A percentile compares a stretch with the other conserved stretches of the same genome.
Conservation (phyloP, 2,329 filamentous ascomycete species). For the Aspergillus glaucus region DNA sequence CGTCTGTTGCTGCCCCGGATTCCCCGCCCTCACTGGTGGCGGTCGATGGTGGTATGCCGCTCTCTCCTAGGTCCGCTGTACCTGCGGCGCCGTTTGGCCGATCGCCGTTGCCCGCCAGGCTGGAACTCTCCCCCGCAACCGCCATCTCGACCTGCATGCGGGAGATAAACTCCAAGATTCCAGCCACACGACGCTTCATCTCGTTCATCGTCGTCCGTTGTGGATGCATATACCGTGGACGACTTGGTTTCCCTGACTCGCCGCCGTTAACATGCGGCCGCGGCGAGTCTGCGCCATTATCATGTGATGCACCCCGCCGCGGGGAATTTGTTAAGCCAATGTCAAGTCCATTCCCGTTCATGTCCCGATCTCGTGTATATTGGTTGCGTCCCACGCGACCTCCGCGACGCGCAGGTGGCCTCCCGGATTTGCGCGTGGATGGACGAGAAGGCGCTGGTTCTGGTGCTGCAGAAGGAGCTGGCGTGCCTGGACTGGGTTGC, state of each 20-base stretch:
- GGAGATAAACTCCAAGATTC: constrained; percentile 83
- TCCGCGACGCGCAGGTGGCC: constrained; percentile 60
- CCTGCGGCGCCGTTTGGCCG: constrained; percentile 27
- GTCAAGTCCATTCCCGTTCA: constrained; percentile 46
- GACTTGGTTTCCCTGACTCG: constrained; percentile 55
- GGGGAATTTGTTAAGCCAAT: constrained; percentile 29
- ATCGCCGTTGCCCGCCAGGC: constrained; percentile 33
- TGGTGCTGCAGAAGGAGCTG: constrained; percentile 32
- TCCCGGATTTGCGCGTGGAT: constrained; percentile 55
- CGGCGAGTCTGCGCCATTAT: constrained; percentile 35
- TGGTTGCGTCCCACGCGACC: constrained; percentile 66
- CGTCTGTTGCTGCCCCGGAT: constrained; percentile 19
- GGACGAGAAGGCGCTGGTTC: constrained; percentile 30
- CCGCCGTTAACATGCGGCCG: constrained; percentile 50
- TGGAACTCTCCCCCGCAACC: constrained; percentile 45
- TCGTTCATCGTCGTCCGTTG: constrained; percentile 72
- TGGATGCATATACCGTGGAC: constrained; percentile 50
- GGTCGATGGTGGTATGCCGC: constrained; percentile 14
- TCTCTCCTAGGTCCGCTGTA: constrained; percentile 32
- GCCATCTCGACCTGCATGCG: constrained; percentile 84
- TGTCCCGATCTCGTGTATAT: constrained; percentile 70
- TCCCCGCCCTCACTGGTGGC: constrained; percentile 21
- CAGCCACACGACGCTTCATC: constrained; percentile 76
- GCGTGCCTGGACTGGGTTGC: constrained; percentile 39
- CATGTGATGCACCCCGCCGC: constrained; percentile 36